A percentile compares a stretch with the other conserved stretches of the same genome.
Conservation (phyloP, 1,139 yeast genomes). For the Suhomyces kunorum region DNA sequence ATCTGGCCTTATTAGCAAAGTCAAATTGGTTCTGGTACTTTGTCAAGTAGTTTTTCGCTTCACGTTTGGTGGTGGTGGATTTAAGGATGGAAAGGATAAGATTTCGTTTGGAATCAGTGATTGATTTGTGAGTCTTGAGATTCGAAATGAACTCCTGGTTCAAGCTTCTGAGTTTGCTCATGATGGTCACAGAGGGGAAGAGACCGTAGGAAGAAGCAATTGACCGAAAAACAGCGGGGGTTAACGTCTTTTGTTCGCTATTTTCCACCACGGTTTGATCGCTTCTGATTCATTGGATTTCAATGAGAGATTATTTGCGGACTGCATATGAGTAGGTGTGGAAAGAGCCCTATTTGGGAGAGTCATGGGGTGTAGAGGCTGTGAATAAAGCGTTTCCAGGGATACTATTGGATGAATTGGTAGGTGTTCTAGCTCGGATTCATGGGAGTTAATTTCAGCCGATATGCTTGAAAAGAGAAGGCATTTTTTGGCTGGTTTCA, state of each 20-base stretch:
- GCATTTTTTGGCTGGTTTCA: too few species aligned
- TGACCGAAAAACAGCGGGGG: neutral
- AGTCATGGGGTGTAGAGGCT: too few species aligned
- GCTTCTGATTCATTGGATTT: neutral
- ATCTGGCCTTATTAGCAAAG: constrained; percentile 20
- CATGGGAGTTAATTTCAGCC: too few species aligned
- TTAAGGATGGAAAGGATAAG: constrained; percentile 67
- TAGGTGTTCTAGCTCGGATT: too few species aligned
- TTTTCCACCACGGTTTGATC: neutral
- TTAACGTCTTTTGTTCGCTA: neutral
- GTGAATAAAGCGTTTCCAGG: too few species aligned
- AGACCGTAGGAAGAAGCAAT: neutral
- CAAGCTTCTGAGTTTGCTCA: constrained; percentile 36
- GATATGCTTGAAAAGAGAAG: too few species aligned
- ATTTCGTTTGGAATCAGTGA: constrained; percentile 47
- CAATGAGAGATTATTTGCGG: neutral
- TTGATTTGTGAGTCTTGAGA: constrained; percentile 33
- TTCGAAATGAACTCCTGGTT: constrained; percentile 43
- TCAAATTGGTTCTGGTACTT: constrained; percentile 55
- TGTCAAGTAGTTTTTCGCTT: constrained; percentile 63
- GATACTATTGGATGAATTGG: too few species aligned
- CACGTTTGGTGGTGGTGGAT: constrained; percentile 77
- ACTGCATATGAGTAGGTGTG: too few species aligned
- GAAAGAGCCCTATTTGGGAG: too few species aligned
- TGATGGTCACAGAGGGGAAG: constrained; percentile 13